A percentile compares a stretch with the other conserved stretches of the same genome.
Evolutionary conservation across 2,329 filamentous ascomycete genomes (phyloP).

Genomic region (Chaetomium strumarium): DNA sequence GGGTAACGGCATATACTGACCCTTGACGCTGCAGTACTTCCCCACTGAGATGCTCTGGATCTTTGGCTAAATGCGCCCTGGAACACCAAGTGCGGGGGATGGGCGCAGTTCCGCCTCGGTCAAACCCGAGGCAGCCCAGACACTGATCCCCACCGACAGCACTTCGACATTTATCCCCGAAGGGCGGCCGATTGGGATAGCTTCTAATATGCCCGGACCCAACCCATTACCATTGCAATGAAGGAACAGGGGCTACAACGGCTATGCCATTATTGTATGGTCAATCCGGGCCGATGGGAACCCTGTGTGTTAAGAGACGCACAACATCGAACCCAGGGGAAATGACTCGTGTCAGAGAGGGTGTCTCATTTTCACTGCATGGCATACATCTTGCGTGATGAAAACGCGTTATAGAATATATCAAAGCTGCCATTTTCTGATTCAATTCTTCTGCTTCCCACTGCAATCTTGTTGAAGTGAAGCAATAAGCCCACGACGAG

Average conservation of each 20-base stretch:
- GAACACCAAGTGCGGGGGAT: background rate
- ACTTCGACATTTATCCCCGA: background rate
- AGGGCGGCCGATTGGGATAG: constrained; percentile 5
- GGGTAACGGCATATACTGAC: background rate
- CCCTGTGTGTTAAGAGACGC: background rate
- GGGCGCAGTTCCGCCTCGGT: constrained; percentile 3
- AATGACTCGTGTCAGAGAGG: background rate
- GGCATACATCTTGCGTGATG: constrained; percentile 3
- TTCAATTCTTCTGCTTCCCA: background rate
- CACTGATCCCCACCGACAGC: background rate
- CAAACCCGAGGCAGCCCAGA: background rate
- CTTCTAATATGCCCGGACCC: background rate
- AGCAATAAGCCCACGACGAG: too few relatives aligned
- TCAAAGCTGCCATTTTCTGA: background rate
- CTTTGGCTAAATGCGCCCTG: constrained; percentile 41
- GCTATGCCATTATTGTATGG: constrained; percentile 1
- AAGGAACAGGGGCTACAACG: constrained; percentile 3
- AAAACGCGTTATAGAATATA: constrained; percentile 1
- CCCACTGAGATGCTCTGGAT: constrained; percentile 51
- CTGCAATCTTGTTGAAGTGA: background rate
- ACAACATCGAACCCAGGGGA: background rate
- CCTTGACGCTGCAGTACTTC: constrained; percentile 42
- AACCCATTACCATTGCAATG: constrained; percentile 17
- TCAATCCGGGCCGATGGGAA: background rate
- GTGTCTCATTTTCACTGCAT: constrained; percentile 8